phyloP scores from a whole-genome alignment of 805 yeast genomes.

The Cyberlindnera xylosilytica region DNA sequence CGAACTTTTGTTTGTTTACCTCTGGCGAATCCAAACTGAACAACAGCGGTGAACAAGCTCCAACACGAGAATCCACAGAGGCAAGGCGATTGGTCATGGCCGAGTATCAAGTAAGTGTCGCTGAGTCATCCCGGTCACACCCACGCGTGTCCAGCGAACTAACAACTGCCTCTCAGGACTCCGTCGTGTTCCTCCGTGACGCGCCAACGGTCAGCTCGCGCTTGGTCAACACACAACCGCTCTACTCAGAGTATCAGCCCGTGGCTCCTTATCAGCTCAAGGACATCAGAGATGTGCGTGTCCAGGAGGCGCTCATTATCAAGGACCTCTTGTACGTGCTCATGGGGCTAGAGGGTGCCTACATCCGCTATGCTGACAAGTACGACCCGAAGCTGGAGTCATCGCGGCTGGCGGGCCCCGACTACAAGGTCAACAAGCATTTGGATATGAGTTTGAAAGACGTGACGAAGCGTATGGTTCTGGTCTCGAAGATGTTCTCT shows the following conservation, averaged over 20 bases:
- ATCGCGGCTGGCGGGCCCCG: constrained; percentile 63
- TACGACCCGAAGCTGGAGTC: constrained; percentile 45
- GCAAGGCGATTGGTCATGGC: too few relatives aligned
- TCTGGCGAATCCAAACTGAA: too few relatives aligned
- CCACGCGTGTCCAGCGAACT: too few relatives aligned
- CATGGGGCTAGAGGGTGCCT: constrained; percentile 73
- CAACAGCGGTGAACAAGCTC: too few relatives aligned
- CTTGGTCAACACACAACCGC: constrained; percentile 34
- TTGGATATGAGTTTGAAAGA: constrained; percentile 74
- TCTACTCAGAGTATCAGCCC: constrained; percentile 30
- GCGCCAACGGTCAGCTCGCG: constrained; percentile 28
- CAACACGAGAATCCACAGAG: too few relatives aligned
- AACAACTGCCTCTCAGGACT: constrained; percentile 20
- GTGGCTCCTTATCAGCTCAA: constrained; percentile 44
- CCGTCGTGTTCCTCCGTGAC: constrained; percentile 22
- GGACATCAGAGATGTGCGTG: constrained; percentile 42
- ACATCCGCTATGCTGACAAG: constrained; percentile 62
- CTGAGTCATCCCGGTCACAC: too few relatives aligned
- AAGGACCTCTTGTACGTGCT: constrained; percentile 68
- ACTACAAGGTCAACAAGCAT: constrained; percentile 65
- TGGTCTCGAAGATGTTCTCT: constrained; percentile 59
- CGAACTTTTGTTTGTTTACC: constrained; percentile 3
- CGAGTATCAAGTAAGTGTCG: neutral
- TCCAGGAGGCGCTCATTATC: constrained; percentile 71
- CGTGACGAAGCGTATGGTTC: constrained; percentile 57